phyloP scores from a whole-genome alignment of 2,329 filamentous ascomycete genomes.

The Aaosphaeria arxii region DNA sequence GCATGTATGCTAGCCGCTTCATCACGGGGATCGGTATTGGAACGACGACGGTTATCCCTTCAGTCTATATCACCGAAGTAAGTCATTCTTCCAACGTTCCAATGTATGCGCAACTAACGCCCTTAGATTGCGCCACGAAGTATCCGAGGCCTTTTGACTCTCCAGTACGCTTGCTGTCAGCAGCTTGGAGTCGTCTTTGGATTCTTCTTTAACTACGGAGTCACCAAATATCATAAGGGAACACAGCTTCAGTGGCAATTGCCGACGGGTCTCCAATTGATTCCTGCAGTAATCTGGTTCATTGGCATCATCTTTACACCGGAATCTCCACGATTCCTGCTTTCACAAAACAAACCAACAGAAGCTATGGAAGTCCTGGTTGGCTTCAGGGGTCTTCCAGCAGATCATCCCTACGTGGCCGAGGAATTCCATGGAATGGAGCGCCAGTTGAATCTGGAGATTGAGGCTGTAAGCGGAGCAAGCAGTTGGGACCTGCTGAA shows the following conservation, averaged over 20 bases:
- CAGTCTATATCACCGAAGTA: constrained; percentile 10
- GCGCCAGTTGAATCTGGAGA: constrained; percentile 30
- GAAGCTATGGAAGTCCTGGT: constrained; percentile 6
- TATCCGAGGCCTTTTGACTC: constrained; percentile 29
- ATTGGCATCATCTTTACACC: constrained; percentile 6
- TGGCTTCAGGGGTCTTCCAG: constrained; percentile 3
- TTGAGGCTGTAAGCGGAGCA: constrained; percentile 32
- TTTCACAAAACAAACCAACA: constrained; percentile 8
- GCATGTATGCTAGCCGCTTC: constrained; percentile 16
- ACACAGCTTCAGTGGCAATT: constrained; percentile 9
- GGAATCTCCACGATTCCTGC: constrained; percentile 6
- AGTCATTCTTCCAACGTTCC: background rate
- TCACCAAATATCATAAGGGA: constrained; percentile 19
- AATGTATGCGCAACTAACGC: background rate
- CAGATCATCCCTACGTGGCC: constrained; percentile 5
- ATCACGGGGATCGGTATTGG: constrained; percentile 7
- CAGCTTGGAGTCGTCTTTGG: constrained; percentile 19
- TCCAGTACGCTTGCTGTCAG: constrained; percentile 35
- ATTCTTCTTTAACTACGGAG: constrained; percentile 36
- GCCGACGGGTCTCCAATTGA: constrained; percentile 6
- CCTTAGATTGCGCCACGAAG: constrained; percentile 12
- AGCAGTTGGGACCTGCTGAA: constrained; percentile 29
- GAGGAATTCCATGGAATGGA: constrained; percentile 19
- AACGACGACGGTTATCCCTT: constrained; percentile 8
- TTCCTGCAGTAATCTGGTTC: constrained; percentile 8